Evolutionary conservation across 345 rosid species (phyloP).

Genomic region (Salix koriyanagi): DNA sequence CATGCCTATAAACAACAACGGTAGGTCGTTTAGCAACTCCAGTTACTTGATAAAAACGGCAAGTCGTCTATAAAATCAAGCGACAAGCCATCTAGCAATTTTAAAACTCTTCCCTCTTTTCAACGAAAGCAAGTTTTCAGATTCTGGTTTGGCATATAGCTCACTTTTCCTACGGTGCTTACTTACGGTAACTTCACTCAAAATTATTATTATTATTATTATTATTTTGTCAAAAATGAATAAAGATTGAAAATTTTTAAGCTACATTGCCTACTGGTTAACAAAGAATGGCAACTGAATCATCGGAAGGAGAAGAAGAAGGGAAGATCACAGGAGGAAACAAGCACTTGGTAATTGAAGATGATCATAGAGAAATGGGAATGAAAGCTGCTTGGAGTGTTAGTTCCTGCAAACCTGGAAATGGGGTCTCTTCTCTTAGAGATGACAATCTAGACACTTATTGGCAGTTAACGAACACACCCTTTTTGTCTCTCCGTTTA

Average conservation of each 20-base stretch:
- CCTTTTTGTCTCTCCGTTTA: background rate
- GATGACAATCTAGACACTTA: constrained; percentile 83
- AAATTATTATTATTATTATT: background rate
- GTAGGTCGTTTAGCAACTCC: background rate
- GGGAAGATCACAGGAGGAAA: constrained; percentile 71
- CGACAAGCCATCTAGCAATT: background rate
- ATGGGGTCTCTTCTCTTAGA: constrained; percentile 77
- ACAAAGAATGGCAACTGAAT: constrained; percentile 70
- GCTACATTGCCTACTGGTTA: background rate
- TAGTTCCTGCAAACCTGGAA: constrained; percentile 94
- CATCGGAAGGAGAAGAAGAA: constrained; percentile 89
- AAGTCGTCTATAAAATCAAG: background rate
- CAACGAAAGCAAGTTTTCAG: background rate
- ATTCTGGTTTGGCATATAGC: background rate
- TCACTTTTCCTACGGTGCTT: background rate
- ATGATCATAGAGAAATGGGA: constrained; percentile 81
- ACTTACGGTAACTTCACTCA: background rate
- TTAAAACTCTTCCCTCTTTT: too few species aligned
- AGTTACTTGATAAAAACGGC: background rate
- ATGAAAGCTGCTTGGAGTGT: constrained; percentile 96
- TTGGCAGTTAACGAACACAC: constrained; percentile 64
- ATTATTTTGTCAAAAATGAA: background rate
- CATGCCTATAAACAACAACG: background rate
- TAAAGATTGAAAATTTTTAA: background rate
- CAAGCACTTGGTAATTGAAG: constrained; percentile 54